These are phyloP conservation scores for Bothriochloa decipiens DNA, from an alignment of 176 grass and related monocot species.

Conservation along the genomic window DNA sequence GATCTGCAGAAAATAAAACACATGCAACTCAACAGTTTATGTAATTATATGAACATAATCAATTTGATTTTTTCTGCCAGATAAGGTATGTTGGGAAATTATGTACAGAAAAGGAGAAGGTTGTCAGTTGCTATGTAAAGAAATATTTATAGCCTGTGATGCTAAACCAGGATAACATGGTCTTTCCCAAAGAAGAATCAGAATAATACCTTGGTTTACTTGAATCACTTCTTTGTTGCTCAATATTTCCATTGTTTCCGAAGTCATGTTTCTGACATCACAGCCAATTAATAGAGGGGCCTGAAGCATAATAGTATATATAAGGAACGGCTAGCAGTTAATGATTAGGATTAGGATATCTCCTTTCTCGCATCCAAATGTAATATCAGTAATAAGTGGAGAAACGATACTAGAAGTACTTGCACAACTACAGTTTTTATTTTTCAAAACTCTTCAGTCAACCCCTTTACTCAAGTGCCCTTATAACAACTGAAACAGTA, in stretches of 20 bases:
- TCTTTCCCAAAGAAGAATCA: neutral
- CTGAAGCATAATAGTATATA: slow-evolving; percentile 48
- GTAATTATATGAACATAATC: neutral
- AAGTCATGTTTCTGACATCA: slow-evolving; percentile 95
- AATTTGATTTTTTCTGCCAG: neutral
- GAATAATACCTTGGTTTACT: slow-evolving; percentile 85
- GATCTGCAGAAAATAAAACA: slow-evolving; percentile 65
- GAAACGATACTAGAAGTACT: neutral
- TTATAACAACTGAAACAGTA: neutral
- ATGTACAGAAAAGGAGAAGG: slow-evolving; percentile 13
- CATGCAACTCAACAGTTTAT: neutral
- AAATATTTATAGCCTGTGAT: neutral
- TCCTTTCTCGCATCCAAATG: neutral
- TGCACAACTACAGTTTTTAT: neutral
- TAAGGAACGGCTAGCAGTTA: slow-evolving; percentile 1
- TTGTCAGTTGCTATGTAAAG: slow-evolving; percentile 14
- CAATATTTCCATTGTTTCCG: slow-evolving; percentile 79
- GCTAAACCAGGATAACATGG: neutral
- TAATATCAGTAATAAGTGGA: slow-evolving; percentile 16
- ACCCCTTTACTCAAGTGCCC: neutral
- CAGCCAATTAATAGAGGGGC: slow-evolving; percentile 96
- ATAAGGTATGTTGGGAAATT: slow-evolving; percentile 7
- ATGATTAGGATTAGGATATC: neutral
- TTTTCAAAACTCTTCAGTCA: neutral
- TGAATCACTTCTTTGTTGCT: slow-evolving; percentile 91